Evolutionary conservation across 352 stramenopile genomes (phyloP).

Genomic region (Plasmopara muralis): DNA sequence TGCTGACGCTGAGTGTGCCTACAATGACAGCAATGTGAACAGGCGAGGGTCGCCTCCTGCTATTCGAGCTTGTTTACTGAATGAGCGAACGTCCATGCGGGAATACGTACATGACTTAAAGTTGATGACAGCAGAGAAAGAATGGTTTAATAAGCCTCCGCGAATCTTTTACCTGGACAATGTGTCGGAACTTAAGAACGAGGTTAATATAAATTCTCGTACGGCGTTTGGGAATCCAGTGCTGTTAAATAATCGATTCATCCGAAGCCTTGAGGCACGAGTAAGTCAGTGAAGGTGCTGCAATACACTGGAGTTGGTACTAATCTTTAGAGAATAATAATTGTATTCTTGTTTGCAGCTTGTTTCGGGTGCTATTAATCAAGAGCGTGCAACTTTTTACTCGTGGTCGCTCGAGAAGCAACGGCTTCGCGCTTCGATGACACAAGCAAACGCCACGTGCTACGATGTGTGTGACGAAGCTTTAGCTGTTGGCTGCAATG

Average conservation of each 20-base stretch:
- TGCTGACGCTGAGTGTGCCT: constrained; percentile 11
- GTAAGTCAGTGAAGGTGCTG: constrained; percentile 27
- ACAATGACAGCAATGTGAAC: constrained; percentile 69
- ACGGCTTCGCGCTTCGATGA: constrained; percentile 54
- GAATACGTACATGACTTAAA: constrained; percentile 83
- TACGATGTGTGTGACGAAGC: constrained; percentile 80
- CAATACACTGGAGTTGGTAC: neutral
- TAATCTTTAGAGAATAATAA: constrained; percentile 3
- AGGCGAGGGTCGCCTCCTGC: constrained; percentile 73
- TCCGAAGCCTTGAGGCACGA: constrained; percentile 47
- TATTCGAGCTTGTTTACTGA: constrained; percentile 75
- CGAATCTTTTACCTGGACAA: constrained; percentile 36
- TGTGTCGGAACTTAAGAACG: constrained; percentile 49
- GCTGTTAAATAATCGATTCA: constrained; percentile 59
- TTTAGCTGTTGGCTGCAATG: constrained; percentile 62
- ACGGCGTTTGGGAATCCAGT: constrained; percentile 60
- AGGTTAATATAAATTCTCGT: constrained; percentile 41
- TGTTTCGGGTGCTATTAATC: constrained; percentile 63
- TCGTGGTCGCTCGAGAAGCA: constrained; percentile 79
- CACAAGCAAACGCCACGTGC: constrained; percentile 57
- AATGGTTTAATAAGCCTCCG: constrained; percentile 54
- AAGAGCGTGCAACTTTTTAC: constrained; percentile 77
- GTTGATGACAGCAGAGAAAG: constrained; percentile 61
- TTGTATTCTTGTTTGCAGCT: constrained; percentile 32
- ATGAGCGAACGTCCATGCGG: constrained; percentile 78